Base-by-base conservation (phyloP, 768 basidiomycete genomes). In the Lentinus tigrinus region DNA sequence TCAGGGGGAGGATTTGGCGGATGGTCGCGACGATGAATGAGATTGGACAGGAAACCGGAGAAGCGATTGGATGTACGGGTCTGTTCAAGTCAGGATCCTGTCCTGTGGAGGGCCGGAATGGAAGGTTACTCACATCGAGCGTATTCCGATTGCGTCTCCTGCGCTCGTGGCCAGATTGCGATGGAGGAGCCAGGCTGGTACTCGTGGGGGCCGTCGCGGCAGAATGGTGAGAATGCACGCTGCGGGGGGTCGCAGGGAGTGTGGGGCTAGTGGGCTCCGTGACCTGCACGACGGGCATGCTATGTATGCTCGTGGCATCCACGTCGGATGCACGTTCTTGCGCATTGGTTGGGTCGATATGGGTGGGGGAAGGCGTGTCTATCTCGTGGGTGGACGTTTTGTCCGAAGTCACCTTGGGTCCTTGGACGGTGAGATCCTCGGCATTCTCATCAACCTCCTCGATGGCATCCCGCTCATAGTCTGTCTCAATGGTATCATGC, bases 31-130 rank as follows among this genome's bases (percentile, higher is more conserved):
- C 91, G 83, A 67, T 88, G 85, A 6, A 93, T 89, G 57, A 93
- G 78, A 65, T 83, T 84, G 16, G 83, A 87, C 70, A 93, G 85
- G 73, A 93, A 93, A n/a, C 91, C 91, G 24, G 92, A 93, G 28
- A 93, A 77, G 27, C 91, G 81, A 68, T 86, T 91, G 26, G 87
- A 79, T 38, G 86, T 74, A 56, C 90, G 85, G 58, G 73, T 71
- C 81, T 87, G 53, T 17, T 58, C 21, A 42, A 49, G 59, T 65
- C 60, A 67, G 65, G 40, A 3, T 26, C 27, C 38, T 19, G 48
- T 47, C 43, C 53, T 50, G 36, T 27, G 26, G 46, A 39, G 27
- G 47, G 49, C 60, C 47, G 48, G 42, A 58, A 8, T 55, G 40
- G 54, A 49, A 21, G 34, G 44, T 56, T 49, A 72, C 80, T 66